Percentiles rank a stretch among this genome's conserved stretches.
Conservation (phyloP, 2,329 filamentous ascomycete species). For the Aspergillus fischeri region DNA sequence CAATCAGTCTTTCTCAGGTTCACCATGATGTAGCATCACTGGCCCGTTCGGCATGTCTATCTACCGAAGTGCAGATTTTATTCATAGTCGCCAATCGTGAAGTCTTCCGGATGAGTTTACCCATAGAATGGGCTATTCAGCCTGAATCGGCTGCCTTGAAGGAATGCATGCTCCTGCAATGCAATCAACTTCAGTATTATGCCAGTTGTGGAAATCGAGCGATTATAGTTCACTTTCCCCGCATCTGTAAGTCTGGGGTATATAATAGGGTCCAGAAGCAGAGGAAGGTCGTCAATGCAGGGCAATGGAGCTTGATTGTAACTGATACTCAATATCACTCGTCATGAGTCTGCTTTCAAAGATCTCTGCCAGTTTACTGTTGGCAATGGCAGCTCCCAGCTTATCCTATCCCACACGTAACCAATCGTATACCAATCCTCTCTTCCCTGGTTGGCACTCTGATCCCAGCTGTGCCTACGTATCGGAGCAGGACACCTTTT, state of each 20-base stretch:
- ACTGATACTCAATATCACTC: not conserved
- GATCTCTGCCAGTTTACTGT: not conserved
- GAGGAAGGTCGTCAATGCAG: not conserved
- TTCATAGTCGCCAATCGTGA: not conserved
- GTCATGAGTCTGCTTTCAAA: not conserved
- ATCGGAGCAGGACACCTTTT: conserved; percentile 35
- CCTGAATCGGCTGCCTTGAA: not conserved
- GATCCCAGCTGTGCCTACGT: conserved; percentile 46
- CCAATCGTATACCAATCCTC: conserved; percentile 34
- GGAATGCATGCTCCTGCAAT: not conserved
- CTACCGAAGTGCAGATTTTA: not conserved
- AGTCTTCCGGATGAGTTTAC: not conserved
- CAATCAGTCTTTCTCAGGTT: not conserved
- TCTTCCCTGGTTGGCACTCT: conserved; percentile 45
- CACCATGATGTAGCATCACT: not conserved
- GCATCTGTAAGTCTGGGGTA: not conserved
- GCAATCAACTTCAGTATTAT: not conserved
- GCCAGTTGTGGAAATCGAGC: not conserved
- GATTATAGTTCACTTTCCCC: not conserved
- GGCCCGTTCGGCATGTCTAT: not conserved
- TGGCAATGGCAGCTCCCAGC: not conserved
- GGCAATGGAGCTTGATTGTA: not conserved
- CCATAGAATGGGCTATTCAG: not conserved
- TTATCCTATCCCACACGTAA: not conserved
- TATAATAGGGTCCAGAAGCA: not conserved